These are phyloP conservation scores for Neltuma alba DNA, from an alignment of 306 rosid species.

Conservation along the genomic window DNA sequence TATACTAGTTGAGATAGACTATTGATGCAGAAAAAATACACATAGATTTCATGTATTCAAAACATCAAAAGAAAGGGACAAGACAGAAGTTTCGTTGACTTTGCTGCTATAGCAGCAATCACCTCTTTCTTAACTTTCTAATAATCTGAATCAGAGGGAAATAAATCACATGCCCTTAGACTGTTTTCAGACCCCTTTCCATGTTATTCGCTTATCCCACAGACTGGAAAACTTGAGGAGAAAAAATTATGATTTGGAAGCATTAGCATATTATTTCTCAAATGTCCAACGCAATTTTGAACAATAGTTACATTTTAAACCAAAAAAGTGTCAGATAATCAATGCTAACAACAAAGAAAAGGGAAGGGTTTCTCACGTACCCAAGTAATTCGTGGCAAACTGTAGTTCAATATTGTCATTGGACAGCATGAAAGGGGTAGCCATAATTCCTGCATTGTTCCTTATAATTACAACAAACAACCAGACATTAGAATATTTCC, in stretches of 20 bases:
- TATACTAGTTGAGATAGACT: constrained; percentile 16
- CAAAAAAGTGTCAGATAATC: not conserved
- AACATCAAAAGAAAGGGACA: not conserved
- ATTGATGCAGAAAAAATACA: not conserved
- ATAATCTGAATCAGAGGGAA: not conserved
- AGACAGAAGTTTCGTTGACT: not conserved
- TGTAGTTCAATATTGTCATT: constrained; percentile 82
- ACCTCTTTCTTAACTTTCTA: not conserved
- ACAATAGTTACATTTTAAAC: constrained; percentile 7
- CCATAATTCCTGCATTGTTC: constrained; percentile 91
- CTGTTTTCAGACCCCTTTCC: not conserved
- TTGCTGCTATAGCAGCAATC: not conserved
- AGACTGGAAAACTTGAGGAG: not conserved
- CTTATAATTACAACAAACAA: constrained; percentile 52
- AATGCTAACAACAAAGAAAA: not conserved
- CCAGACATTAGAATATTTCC: constrained; percentile 30
- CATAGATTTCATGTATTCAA: not conserved
- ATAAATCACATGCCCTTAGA: not conserved
- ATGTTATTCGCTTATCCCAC: not conserved
- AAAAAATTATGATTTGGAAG: not conserved
- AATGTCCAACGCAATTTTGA: not conserved
- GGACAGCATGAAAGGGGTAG: constrained; percentile 66
- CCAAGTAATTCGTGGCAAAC: constrained; percentile 84
- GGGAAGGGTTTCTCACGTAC: constrained; percentile 38
- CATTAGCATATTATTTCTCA: not conserved